phyloP scores from a whole-genome alignment of 2,329 filamentous ascomycete genomes.

The Colletotrichum falcatum region DNA sequence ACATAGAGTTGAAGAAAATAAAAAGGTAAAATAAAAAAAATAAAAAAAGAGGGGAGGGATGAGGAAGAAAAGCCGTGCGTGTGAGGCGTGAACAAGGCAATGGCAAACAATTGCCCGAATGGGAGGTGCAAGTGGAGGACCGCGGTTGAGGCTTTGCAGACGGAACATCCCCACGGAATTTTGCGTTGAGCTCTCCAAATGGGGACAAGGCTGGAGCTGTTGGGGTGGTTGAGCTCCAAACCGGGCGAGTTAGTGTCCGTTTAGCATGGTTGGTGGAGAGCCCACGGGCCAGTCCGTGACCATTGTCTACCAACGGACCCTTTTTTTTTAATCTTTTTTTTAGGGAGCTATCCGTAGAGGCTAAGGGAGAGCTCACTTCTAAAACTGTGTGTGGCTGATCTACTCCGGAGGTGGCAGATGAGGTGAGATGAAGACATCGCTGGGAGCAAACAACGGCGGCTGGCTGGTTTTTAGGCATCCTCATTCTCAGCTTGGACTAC shows the following conservation, averaged over 20 bases:
- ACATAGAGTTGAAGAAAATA: not conserved
- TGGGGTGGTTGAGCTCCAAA: slow-evolving; percentile 40
- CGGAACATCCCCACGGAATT: slow-evolving; percentile 42
- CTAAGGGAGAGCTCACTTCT: not conserved
- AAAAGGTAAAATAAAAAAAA: too few species aligned
- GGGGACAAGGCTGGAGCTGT: slow-evolving; percentile 41
- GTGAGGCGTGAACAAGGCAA: not conserved
- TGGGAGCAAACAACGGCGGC: slow-evolving; percentile 8
- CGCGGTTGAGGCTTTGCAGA: slow-evolving; percentile 27
- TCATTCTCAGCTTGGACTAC: slow-evolving; percentile 3
- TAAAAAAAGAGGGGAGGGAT: too few species aligned
- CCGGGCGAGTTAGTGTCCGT: slow-evolving; percentile 25
- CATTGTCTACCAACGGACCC: slow-evolving; percentile 29
- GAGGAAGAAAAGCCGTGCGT: too few species aligned
- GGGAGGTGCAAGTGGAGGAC: not conserved
- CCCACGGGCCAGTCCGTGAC: slow-evolving; percentile 38
- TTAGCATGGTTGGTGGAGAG: slow-evolving; percentile 33
- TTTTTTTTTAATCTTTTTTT: slow-evolving; percentile 24
- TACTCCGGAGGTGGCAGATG: not conserved
- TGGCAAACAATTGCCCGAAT: not conserved
- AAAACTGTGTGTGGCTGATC: slow-evolving; percentile 3
- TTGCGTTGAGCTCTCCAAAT: slow-evolving; percentile 42
- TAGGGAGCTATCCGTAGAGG: not conserved
- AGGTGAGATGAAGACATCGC: not conserved
- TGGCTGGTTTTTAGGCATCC: not conserved